phyloP scores from a whole-genome alignment of 345 rosid species.

The Eucalyptus coolabah region DNA sequence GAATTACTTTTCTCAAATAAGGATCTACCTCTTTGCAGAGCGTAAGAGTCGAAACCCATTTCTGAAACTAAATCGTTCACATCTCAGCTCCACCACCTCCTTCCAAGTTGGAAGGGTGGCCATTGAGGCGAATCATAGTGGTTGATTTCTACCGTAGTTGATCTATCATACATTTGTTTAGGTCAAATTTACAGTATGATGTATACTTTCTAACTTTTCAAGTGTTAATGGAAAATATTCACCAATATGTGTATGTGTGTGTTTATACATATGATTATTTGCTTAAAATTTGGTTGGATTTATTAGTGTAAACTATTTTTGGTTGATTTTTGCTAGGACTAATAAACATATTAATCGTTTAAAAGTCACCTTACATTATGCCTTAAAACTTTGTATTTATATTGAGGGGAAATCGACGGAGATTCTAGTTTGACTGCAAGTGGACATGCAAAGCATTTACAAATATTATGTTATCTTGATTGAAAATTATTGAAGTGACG shows the following conservation, averaged over 20 bases:
- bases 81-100: no score
- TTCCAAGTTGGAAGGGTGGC: no score
- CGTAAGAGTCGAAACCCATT: no score
- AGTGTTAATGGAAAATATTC: neutral
- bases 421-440: neutral
- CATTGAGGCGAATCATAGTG: no score
- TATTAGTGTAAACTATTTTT: neutral
- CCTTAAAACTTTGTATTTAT: neutral
- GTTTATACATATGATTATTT: neutral
- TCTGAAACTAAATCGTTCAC: no score
- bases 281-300: neutral
- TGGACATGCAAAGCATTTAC: neutral
- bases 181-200: neutral
- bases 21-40: no score
- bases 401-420: neutral
- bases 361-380: neutral
- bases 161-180: neutral
- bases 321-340: neutral
- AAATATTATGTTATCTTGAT: neutral
- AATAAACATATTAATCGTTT: neutral
- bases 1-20: neutral
- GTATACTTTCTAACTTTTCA: neutral
- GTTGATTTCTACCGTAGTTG: neutral
- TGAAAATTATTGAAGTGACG: neutral
- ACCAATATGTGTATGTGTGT: neutral